These are phyloP conservation scores for Lactarius hengduanensis DNA, from an alignment of 768 basidiomycete species.

Conservation along the genomic window DNA sequence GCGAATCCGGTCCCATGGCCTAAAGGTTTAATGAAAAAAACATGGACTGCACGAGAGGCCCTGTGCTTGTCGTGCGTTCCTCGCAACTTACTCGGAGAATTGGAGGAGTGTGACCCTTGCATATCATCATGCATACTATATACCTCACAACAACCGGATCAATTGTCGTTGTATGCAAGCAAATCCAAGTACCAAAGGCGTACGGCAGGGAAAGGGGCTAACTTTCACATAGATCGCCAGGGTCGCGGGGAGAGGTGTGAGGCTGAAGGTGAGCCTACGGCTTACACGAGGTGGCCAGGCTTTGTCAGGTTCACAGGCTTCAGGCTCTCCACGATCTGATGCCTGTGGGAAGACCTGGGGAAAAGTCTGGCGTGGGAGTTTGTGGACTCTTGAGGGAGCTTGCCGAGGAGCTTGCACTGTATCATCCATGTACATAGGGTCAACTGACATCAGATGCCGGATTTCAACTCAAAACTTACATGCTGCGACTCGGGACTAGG, in stretches of 20 bases:
- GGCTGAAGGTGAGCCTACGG: not conserved
- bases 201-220: constrained; percentile 9
- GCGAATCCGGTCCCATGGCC: not conserved
- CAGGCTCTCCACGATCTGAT: not conserved
- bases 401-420: too few relatives aligned
- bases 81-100: not conserved
- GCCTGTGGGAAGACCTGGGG: not conserved
- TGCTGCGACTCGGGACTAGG: not conserved
- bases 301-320: not conserved
- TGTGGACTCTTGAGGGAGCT: not conserved
- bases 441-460: not conserved
- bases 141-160: not conserved
- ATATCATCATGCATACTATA: not conserved
- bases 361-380: not conserved
- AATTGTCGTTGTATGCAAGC: not conserved
- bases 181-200: not conserved
- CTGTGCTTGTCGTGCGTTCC: not conserved
- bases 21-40: not conserved
- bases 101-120: not conserved
- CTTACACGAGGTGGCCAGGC: constrained; percentile 11
- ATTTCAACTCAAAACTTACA: not conserved
- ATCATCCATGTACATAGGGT: not conserved
- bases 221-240: not conserved
- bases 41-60: not conserved
- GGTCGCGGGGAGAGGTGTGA: constrained; percentile 1